Percentiles rank a stretch among this genome's conserved stretches.
phyloP scores from a whole-genome alignment of 2,329 filamentous ascomycete genomes.

The Microsporum canis region DNA sequence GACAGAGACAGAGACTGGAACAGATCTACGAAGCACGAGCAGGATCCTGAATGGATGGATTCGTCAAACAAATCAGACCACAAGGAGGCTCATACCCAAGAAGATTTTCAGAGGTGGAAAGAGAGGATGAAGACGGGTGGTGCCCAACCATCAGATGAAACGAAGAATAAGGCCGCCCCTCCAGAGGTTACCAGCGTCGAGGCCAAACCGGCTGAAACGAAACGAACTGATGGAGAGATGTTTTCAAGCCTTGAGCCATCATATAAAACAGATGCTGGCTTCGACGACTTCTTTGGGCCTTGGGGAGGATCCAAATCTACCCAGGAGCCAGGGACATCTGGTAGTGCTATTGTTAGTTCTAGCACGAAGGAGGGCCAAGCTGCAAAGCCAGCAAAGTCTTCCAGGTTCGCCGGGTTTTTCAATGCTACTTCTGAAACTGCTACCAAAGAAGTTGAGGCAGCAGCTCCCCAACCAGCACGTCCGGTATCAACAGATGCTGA shows the following conservation, averaged over 20 bases:
- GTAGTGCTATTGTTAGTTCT: conserved; percentile 12
- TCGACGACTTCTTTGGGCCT: conserved; percentile 66
- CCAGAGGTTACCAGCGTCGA: conserved; percentile 24
- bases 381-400: conserved; percentile 56
- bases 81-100: conserved; percentile 62
- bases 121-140: conserved; percentile 70
- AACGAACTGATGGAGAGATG: conserved; percentile 39
- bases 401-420: conserved; percentile 78
- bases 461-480: conserved; percentile 28
- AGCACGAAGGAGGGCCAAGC: conserved; percentile 32
- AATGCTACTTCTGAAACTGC: conserved; percentile 47
- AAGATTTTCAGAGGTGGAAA: conserved; percentile 92
- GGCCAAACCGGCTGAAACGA: conserved; percentile 29
- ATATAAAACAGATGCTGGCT: conserved; percentile 53
- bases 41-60: conserved; percentile 87
- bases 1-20: conserved; percentile 43
- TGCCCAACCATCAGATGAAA: conserved; percentile 28
- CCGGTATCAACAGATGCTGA: conserved; percentile 49
- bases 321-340: conserved; percentile 30
- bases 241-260: conserved; percentile 47
- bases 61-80: conserved; percentile 56
- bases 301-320: conserved; percentile 42
- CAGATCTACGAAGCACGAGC: conserved; percentile 48
- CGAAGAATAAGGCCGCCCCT: conserved; percentile 33
- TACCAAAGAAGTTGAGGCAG: conserved; percentile 22